Evolutionary conservation across 2,329 filamentous ascomycete species (phyloP), one percentile per base, ranked within the genome.

Genomic region (Colletotrichum abscissum): DNA sequence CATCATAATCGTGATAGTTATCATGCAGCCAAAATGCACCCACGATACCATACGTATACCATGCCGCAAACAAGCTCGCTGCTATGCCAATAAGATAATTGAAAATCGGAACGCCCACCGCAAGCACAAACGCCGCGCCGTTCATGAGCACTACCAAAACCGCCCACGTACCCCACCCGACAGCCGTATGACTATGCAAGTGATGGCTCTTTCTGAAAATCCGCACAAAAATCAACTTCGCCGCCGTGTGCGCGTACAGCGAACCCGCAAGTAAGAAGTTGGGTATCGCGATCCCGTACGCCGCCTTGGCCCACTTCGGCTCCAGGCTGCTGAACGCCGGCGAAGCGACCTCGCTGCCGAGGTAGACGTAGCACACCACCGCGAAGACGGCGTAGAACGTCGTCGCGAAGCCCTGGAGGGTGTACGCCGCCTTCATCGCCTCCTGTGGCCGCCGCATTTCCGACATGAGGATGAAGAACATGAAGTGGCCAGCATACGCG

Each of bases 11-110:
- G 71, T 87, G 80, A 67, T 86, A 88, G 1, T 81, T 78, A 66
- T 88, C 86, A 76, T 88, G 84, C 16, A 88, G 79, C 87, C 86
- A 89, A 74, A 89, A 88, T 11, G 84, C 84, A 5, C 87, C 87
- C 1, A 86, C 86, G 55, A 88, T 82, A 1, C 87, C 87, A 74
- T 87, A 89, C 2, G 86, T 88, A 72, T 87, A 89, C 87, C 87
- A 89, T 1, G 84, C 82, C 1, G 87, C 87, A 73, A 89, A 89
- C 9, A 88, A 78, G 5, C 83, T 83, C 0, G 87, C 85, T 24
- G 85, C 81, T 57, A 89, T 86, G 2, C 86, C 87, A 33, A 89
- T 84, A 12, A 89, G 78, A 68, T 89, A 88, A 72, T 86, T 87
- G 80, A 89, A 89, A 26, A 88, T 86, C 1, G 88, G 88, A 33